These are phyloP conservation scores for Starmerella scarabaei DNA, from an alignment of 805 yeast genomes.

Conservation along the genomic window DNA sequence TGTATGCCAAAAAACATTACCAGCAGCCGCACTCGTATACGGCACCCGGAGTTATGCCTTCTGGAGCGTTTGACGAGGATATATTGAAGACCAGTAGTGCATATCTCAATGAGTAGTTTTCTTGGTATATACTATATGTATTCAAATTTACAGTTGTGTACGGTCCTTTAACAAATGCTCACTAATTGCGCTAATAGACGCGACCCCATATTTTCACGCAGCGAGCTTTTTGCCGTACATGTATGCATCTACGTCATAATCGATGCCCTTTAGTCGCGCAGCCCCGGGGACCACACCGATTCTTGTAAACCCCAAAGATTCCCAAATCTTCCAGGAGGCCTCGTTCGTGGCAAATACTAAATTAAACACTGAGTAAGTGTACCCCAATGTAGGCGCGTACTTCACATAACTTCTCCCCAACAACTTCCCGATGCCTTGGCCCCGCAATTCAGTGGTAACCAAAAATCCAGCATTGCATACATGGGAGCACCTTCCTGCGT, in stretches of 20 bases:
- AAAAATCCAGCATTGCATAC: conserved; percentile 80
- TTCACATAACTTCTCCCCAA: conserved; percentile 53
- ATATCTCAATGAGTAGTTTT: too few species aligned
- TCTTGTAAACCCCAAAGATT: conserved; percentile 61
- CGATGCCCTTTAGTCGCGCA: conserved; percentile 53
- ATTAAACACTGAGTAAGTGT: conserved; percentile 72
- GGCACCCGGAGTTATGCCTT: too few species aligned
- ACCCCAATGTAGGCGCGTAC: conserved; percentile 71
- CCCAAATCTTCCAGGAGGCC: conserved; percentile 75
- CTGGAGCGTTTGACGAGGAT: too few species aligned
- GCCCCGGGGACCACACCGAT: conserved; percentile 67
- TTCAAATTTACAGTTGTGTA: too few species aligned
- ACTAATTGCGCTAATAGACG: neutral
- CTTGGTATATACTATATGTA: too few species aligned
- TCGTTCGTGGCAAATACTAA: conserved; percentile 70
- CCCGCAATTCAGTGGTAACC: conserved; percentile 48
- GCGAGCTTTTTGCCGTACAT: conserved; percentile 56
- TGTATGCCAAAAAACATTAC: too few species aligned
- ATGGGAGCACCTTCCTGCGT: conserved; percentile 72
- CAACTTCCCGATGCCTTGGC: conserved; percentile 54
- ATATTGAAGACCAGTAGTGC: too few species aligned
- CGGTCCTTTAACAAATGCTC: too few species aligned
- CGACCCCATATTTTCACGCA: neutral
- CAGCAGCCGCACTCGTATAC: too few species aligned
- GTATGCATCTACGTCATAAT: conserved; percentile 58